These are phyloP conservation scores for Pseudoneurospora amorphoporcata DNA, from an alignment of 495 filamentous ascomycete genomes.

Conservation along the genomic window DNA sequence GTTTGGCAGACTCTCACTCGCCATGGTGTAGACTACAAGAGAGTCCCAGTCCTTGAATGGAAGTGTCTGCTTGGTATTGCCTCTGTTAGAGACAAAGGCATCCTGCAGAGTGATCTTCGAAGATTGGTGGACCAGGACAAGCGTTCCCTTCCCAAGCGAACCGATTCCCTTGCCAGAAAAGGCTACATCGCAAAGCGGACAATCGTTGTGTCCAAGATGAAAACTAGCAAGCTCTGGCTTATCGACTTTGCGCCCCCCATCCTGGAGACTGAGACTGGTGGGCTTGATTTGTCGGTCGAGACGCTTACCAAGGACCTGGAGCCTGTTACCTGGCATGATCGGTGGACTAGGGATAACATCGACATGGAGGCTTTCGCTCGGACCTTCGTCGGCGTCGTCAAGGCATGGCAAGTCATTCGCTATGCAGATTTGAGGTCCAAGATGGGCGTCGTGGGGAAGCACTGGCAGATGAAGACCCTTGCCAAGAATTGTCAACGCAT, in stretches of 20 bases:
- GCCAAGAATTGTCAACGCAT: constrained; percentile 59
- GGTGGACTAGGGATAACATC: constrained; percentile 43
- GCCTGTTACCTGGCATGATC: constrained; percentile 34
- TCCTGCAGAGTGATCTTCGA: constrained; percentile 71
- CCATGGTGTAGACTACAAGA: constrained; percentile 63
- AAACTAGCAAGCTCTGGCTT: constrained; percentile 60
- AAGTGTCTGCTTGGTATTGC: constrained; percentile 70
- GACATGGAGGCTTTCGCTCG: constrained; percentile 39
- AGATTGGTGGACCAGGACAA: constrained; percentile 76
- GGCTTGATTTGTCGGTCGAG: constrained; percentile 20
- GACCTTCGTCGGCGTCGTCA: constrained; percentile 37
- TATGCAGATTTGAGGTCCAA: constrained; percentile 53
- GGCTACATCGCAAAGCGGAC: constrained; percentile 80
- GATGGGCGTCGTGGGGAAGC: constrained; percentile 45
- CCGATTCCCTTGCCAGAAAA: constrained; percentile 58
- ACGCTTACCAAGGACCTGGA: constrained; percentile 30
- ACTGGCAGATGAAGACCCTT: constrained; percentile 56
- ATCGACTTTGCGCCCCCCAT: constrained; percentile 44
- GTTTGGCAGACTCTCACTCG: constrained; percentile 74
- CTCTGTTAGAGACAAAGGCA: constrained; percentile 55
- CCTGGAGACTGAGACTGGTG: constrained; percentile 24
- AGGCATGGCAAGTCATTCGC: constrained; percentile 37
- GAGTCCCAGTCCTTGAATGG: constrained; percentile 59
- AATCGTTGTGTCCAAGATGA: constrained; percentile 49
- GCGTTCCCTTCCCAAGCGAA: constrained; percentile 73